Evolutionary conservation across 2,329 filamentous ascomycete species (phyloP).

Genomic region (Trichoderma semiorbis): DNA sequence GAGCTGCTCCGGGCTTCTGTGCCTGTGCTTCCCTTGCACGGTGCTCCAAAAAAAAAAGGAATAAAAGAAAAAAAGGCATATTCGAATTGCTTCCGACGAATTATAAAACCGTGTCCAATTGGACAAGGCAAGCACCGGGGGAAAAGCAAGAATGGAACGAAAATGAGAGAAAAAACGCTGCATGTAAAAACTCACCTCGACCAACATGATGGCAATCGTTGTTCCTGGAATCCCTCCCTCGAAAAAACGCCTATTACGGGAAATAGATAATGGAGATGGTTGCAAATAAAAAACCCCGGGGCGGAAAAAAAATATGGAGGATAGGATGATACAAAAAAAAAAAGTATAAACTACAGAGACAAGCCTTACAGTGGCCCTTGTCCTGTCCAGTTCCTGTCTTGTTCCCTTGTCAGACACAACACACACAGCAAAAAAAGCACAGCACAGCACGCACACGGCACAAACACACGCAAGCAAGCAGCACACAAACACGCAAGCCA

Average conservation of each 20-base stretch:
- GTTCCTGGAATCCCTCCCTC: neutral
- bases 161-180: neutral
- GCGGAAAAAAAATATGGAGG: neutral
- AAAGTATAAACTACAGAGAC: neutral
- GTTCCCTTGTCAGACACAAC: neutral
- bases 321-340: slow-evolving; percentile 10
- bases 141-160: neutral
- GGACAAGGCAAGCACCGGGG: neutral
- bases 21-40: neutral
- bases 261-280: slow-evolving; percentile 8
- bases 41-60: neutral
- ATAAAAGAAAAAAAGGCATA: neutral
- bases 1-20: neutral
- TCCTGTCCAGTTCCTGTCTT: neutral
- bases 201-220: slow-evolving; percentile 30
- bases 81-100: neutral
- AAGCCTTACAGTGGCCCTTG: neutral
- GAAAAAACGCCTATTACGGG: slow-evolving; percentile 1
- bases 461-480: neutral
- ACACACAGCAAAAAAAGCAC: neutral
- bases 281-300: slow-evolving; percentile 12
- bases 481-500: neutral
- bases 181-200: slow-evolving; percentile 33
- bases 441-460: neutral
- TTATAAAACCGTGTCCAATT: slow-evolving; percentile 2